Conservation (phyloP, 2,329 filamentous ascomycete genomes). For the Hypoxylon sp. region DNA sequence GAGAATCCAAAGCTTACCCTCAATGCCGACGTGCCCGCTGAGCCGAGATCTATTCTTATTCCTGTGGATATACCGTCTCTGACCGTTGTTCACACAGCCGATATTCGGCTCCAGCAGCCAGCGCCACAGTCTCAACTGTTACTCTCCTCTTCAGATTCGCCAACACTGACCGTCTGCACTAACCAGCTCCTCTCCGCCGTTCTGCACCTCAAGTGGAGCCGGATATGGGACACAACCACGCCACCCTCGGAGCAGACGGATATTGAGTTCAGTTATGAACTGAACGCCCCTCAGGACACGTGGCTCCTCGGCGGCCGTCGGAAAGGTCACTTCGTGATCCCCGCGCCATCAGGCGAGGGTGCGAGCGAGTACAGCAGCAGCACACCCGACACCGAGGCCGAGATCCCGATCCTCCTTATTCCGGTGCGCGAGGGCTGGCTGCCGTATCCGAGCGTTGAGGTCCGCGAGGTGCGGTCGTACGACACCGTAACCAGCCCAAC, state of each 20-base stretch:
- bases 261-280: constrained; percentile 83
- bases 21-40: constrained; percentile 45
- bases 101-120: constrained; percentile 62
- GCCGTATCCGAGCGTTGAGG: constrained; percentile 80
- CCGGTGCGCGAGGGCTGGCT: constrained; percentile 80
- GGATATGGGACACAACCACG: constrained; percentile 64
- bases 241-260: constrained; percentile 48
- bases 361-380: constrained; percentile 47
- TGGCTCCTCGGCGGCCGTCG: constrained; percentile 88
- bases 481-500: constrained; percentile 26
- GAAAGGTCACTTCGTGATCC: constrained; percentile 77
- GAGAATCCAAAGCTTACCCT: constrained; percentile 47
- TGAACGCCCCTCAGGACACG: constrained; percentile 74
- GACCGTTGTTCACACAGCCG: constrained; percentile 81
- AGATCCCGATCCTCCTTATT: constrained; percentile 77
- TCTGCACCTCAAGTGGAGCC: constrained; percentile 69
- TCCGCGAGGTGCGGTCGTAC: constrained; percentile 65
- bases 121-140: constrained; percentile 40
- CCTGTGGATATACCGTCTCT: constrained; percentile 89
- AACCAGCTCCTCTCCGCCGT: constrained; percentile 72
- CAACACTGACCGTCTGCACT: constrained; percentile 57
- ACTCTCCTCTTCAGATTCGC: not conserved
- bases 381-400: constrained; percentile 58
- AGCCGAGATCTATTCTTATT: constrained; percentile 75
- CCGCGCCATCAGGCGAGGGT: constrained; percentile 41